phyloP scores from a whole-genome alignment of 2,329 filamentous ascomycete species.

The Aspergillus sojae region DNA sequence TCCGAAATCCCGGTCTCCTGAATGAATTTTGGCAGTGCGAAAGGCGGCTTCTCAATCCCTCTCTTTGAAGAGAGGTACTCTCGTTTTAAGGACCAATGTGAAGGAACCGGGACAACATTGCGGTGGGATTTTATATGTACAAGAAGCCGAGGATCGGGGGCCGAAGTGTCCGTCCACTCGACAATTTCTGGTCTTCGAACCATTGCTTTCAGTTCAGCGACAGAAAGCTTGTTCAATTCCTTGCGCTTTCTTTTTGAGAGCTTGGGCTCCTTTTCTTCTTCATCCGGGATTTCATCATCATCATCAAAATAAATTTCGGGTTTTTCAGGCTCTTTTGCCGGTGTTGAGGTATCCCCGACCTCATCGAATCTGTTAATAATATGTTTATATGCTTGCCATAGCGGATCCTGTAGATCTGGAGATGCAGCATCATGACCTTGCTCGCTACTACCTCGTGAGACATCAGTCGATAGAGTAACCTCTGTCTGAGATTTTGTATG shows the following conservation, averaged over 20 bases:
- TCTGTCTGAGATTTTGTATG: slow-evolving; percentile 7
- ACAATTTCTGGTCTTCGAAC: slow-evolving; percentile 91
- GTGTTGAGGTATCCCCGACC: slow-evolving; percentile 63
- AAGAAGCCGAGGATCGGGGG: slow-evolving; percentile 82
- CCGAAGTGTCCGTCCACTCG: slow-evolving; percentile 95
- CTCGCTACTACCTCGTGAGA: slow-evolving; percentile 35
- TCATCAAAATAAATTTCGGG: slow-evolving; percentile 83
- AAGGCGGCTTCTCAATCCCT: slow-evolving; percentile 93
- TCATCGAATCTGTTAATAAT: slow-evolving; percentile 80
- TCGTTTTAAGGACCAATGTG: slow-evolving; percentile 93
- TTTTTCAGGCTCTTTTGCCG: slow-evolving; percentile 71
- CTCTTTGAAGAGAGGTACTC: slow-evolving; percentile 97
- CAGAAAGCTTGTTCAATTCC: slow-evolving; percentile 85
- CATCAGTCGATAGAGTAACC: slow-evolving; percentile 15
- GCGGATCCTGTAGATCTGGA: slow-evolving; percentile 69
- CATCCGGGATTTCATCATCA: slow-evolving; percentile 82
- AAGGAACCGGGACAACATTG: slow-evolving; percentile 92
- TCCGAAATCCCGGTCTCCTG: slow-evolving; percentile 96
- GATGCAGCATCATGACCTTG: slow-evolving; percentile 51
- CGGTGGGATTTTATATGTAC: slow-evolving; percentile 94
- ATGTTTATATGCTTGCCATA: slow-evolving; percentile 80
- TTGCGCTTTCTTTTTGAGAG: slow-evolving; percentile 96
- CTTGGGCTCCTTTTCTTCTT: slow-evolving; percentile 67
- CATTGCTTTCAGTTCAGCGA: slow-evolving; percentile 91
- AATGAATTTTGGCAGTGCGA: slow-evolving; percentile 92